Conservation (phyloP, 306 rosid genomes). For the Alnus glutinosa region DNA sequence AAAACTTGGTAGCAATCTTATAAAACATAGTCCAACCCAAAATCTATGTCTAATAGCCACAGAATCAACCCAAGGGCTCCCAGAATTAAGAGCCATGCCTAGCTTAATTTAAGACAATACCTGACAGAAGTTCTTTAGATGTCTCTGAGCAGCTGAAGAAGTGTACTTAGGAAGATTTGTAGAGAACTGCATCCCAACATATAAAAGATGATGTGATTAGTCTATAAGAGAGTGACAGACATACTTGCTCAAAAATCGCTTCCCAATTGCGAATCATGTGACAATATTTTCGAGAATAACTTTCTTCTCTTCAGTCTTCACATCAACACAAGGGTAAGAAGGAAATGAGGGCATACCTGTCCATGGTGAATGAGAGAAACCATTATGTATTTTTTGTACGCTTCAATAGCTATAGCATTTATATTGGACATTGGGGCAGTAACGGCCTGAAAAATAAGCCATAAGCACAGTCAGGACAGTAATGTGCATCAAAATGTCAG, state of each 20-base stretch:
- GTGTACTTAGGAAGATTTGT: slow-evolving; percentile 77
- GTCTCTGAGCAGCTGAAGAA: slow-evolving; percentile 78
- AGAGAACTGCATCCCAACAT: slow-evolving; percentile 60
- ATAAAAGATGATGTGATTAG: slow-evolving; percentile 26
- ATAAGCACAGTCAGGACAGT: slow-evolving; percentile 17
- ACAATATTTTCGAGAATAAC: not conserved
- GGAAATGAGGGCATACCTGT: slow-evolving; percentile 53
- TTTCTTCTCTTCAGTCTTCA: not conserved
- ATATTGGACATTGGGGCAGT: slow-evolving; percentile 81
- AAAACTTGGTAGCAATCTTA: not conserved
- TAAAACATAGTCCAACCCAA: not conserved
- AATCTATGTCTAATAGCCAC: not conserved
- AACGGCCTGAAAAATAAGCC: slow-evolving; percentile 67
- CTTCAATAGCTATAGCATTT: slow-evolving; percentile 90
- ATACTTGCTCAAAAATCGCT: not conserved
- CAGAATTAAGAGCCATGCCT: slow-evolving; percentile 3
- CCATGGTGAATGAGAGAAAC: slow-evolving; percentile 88
- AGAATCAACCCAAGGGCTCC: not conserved
- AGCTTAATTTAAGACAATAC: slow-evolving; percentile 36
- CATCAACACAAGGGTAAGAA: slow-evolving; percentile 6
- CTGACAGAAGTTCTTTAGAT: slow-evolving; percentile 69
- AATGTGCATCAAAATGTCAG: slow-evolving; percentile 3
- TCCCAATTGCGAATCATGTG: not conserved
- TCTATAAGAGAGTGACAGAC: not conserved
- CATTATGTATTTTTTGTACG: slow-evolving; percentile 84